Evolutionary conservation across 2,329 filamentous ascomycete genomes (phyloP).

Genomic region (Fusarium compactum): DNA sequence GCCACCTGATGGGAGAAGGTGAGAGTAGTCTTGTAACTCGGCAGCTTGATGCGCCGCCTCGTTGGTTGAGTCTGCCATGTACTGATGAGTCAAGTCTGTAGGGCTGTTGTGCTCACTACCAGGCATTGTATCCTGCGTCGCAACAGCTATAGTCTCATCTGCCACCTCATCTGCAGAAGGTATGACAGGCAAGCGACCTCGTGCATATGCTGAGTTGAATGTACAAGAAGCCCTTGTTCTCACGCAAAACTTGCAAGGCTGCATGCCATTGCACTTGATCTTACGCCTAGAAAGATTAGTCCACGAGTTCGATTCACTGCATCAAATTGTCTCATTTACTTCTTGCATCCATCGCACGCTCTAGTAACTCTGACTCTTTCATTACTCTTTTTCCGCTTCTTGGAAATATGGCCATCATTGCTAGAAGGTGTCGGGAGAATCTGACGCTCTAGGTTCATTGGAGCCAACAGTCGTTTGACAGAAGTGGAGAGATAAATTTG

Average conservation of each 20-base stretch:
- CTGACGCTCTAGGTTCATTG: conserved; percentile 30
- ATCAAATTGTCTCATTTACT: conserved; percentile 21
- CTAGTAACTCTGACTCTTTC: conserved; percentile 45
- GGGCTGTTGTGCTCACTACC: conserved; percentile 10
- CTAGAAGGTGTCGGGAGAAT: conserved; percentile 18
- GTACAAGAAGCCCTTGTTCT: conserved; percentile 40
- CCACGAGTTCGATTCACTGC: neutral
- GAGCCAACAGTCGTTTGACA: conserved; percentile 1
- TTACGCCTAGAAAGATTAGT: conserved; percentile 42
- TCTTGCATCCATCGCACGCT: conserved; percentile 47
- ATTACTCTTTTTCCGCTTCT: conserved; percentile 43
- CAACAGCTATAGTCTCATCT: conserved; percentile 12
- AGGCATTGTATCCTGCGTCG: conserved; percentile 12
- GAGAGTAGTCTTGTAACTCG: conserved; percentile 20
- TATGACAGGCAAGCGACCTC: conserved; percentile 42
- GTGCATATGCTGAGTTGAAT: conserved; percentile 44
- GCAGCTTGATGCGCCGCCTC: neutral
- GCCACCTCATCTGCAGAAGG: conserved; percentile 23
- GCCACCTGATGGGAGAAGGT: conserved; percentile 1
- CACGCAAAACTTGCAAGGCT: conserved; percentile 44
- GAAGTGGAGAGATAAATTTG: neutral
- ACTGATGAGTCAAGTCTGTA: conserved; percentile 13
- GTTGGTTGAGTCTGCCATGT: neutral
- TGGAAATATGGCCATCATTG: conserved; percentile 13
- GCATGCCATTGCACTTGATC: conserved; percentile 45